These are phyloP conservation scores for Saprolegnia diclina DNA, from an alignment of 352 stramenopile species.

Conservation along the genomic window DNA sequence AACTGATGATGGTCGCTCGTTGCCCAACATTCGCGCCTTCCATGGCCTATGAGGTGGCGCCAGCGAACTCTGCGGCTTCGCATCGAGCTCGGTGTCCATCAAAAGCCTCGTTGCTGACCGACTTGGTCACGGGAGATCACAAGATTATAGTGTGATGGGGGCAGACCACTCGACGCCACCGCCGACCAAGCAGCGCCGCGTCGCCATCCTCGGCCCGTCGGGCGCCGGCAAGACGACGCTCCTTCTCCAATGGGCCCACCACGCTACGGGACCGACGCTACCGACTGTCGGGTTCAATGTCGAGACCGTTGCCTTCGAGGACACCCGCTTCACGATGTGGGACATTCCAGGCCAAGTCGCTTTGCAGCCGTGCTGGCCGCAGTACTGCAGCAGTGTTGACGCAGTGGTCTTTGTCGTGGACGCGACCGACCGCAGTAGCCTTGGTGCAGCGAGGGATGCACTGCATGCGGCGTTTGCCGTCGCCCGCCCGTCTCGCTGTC, in stretches of 20 bases:
- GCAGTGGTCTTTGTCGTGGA: conserved; percentile 29
- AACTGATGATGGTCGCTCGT: too few species aligned
- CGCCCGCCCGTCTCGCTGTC: too few species aligned
- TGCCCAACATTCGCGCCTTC: too few species aligned
- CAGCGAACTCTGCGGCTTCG: too few species aligned
- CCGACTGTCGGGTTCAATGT: conserved; percentile 41
- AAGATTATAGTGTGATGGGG: too few species aligned
- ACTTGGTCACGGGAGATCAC: too few species aligned
- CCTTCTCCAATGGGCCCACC: conserved; percentile 15
- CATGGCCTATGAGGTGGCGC: too few species aligned
- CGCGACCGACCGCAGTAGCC: background rate
- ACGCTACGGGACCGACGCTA: conserved; percentile 17
- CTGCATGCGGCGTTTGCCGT: background rate
- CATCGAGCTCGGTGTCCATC: too few species aligned
- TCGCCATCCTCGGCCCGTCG: conserved; percentile 12
- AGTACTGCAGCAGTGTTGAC: conserved; percentile 14
- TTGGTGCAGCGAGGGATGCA: background rate
- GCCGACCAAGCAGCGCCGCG: background rate
- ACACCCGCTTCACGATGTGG: conserved; percentile 29
- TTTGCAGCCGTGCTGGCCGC: too few species aligned
- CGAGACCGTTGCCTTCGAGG: conserved; percentile 35
- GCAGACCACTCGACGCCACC: too few species aligned
- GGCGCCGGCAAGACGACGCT: conserved; percentile 29
- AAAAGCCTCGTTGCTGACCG: too few species aligned
- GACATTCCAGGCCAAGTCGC: conserved; percentile 19